Base-by-base conservation (phyloP, 208 protist genomes). In the Angomonas deanei region DNA sequence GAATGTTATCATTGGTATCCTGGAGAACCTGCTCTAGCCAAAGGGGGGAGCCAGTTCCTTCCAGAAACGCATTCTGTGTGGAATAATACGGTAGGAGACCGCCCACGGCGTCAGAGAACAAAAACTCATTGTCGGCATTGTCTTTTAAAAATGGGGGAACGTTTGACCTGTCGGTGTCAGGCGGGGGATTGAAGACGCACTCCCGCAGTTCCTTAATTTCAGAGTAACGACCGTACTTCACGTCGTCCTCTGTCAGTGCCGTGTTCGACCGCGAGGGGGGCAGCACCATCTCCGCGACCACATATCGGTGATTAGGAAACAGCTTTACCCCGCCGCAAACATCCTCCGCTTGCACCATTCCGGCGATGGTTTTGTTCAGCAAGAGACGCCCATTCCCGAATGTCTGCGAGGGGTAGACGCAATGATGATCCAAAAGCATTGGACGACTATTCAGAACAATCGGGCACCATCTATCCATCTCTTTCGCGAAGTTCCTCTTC, bases 291-390 rank as follows among this genome's bases (percentile, higher is more conserved):
- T 94, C 82, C 10, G 82, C 76, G 0, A 81, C 74, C 24, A 58
- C 67, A 68, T 95, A 95, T 26, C 74, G 66, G 60, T 95, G 88
- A 33, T 66, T 58, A 4, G 88, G 84, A 73, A 77, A 76, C 47
- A 95, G 64, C 54, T 82, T 81, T 38, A 95, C 83, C 2, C 78
- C 88, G 38, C 88, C 85, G 61, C 85, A 92, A 23, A 91, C 79
- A 61, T 95, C 88, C 47, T 80, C 61, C 15, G 73, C 61, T 2
- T 92, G 61, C 30, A 91, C 42, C 58, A 76, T 81, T 8, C 85
- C 85, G 17, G 68, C 68, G 2, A 92, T 72, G 21, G 82, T 90
- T 17, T 72, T 68, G 57, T 95, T 73, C 65, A 90, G 70, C 17
- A 95, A 49, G 13, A 90, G 6, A 26, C 76, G 71, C 5, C 88